These are phyloP conservation scores for Pichia rugopelliculosa DNA, from an alignment of 805 yeast genomes.

Conservation along the genomic window DNA sequence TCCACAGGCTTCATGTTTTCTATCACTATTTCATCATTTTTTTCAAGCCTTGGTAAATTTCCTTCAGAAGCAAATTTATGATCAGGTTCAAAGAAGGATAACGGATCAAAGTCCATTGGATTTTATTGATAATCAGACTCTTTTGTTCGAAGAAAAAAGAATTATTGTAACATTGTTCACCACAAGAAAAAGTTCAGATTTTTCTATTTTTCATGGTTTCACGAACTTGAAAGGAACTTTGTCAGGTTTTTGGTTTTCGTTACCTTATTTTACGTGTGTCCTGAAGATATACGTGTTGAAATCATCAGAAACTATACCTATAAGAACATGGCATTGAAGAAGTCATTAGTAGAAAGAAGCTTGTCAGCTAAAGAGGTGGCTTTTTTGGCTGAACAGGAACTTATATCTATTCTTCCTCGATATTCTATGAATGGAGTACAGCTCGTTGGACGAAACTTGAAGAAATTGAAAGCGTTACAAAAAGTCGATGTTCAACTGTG, in stretches of 20 bases:
- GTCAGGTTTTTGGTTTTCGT: not conserved
- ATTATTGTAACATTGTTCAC: no score
- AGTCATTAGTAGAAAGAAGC: conserved; percentile 37
- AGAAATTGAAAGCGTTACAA: conserved; percentile 58
- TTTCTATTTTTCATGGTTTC: not conserved
- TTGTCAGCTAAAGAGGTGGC: conserved; percentile 73
- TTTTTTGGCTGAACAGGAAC: conserved; percentile 78
- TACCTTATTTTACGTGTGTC: not conserved
- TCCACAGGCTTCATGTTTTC: no score
- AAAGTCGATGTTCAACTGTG: conserved; percentile 72
- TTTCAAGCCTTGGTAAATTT: not conserved
- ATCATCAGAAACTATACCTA: not conserved
- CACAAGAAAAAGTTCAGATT: not conserved
- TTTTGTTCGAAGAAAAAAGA: no score
- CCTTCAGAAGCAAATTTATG: not conserved
- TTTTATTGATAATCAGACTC: no score
- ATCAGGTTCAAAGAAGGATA: conserved; percentile 7
- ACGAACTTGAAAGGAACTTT: not conserved
- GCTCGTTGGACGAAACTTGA: conserved; percentile 54
- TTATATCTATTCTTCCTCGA: conserved; percentile 69
- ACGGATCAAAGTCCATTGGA: conserved; percentile 9
- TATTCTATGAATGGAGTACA: conserved; percentile 59
- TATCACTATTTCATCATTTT: not conserved
- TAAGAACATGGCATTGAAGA: not conserved
- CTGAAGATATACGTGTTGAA: not conserved